These are phyloP conservation scores for Begonia loranthoides DNA, from an alignment of 306 rosid species.

Conservation along the genomic window DNA sequence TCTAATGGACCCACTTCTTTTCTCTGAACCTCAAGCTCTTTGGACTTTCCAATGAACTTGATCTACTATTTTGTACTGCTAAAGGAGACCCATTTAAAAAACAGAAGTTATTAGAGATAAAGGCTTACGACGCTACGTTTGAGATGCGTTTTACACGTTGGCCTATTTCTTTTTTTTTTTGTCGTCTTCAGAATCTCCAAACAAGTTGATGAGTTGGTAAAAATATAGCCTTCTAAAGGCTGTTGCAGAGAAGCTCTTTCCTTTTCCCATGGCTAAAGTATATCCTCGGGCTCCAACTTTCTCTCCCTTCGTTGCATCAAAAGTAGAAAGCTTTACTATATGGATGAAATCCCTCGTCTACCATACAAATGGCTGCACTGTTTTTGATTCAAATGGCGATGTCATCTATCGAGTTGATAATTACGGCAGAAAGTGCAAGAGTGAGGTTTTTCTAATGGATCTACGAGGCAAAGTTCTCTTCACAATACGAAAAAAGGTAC, in stretches of 20 bases:
- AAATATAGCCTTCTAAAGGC: too few relatives aligned
- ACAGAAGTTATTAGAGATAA: too few relatives aligned
- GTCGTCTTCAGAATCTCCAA: too few relatives aligned
- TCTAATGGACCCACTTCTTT: too few relatives aligned
- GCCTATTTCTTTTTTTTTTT: too few relatives aligned
- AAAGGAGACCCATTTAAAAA: too few relatives aligned
- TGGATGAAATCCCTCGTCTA: constrained; percentile 34
- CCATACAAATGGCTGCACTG: constrained; percentile 32
- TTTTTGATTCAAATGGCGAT: constrained; percentile 16
- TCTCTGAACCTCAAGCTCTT: too few relatives aligned
- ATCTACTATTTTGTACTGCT: too few relatives aligned
- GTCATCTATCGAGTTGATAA: constrained; percentile 25
- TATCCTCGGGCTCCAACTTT: neutral
- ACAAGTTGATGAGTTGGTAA: too few relatives aligned
- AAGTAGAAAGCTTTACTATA: constrained; percentile 19
- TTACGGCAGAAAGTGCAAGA: constrained; percentile 18
- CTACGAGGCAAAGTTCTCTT: constrained; percentile 26
- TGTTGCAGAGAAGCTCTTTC: neutral
- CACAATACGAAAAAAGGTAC: constrained; percentile 19
- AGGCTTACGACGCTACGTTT: too few relatives aligned
- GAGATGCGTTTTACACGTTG: too few relatives aligned
- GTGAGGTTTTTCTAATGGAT: constrained; percentile 29
- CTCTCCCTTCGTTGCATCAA: constrained; percentile 4
- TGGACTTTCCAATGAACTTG: too few relatives aligned
- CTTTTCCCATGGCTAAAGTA: neutral